These are phyloP conservation scores for Gloeophyllum trabeum DNA, from an alignment of 768 basidiomycete genomes.

Conservation along the genomic window DNA sequence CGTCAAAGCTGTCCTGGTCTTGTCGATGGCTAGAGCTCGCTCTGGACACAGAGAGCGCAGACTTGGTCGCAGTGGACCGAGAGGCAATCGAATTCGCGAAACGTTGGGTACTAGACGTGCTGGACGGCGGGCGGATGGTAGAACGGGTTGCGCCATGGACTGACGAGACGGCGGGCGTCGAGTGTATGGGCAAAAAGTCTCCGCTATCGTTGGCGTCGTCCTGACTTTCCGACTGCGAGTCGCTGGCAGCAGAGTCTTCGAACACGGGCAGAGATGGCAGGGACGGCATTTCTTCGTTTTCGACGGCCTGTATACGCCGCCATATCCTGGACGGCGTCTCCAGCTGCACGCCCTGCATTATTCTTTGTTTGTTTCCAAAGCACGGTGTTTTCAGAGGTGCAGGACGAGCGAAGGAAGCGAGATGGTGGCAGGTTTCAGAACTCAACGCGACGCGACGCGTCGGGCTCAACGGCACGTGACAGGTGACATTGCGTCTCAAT, in stretches of 20 bases:
- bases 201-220: conserved; percentile 29
- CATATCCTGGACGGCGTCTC: conserved; percentile 83
- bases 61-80: conserved; percentile 16
- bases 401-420: no score
- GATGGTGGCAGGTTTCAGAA: no score
- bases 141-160: conserved; percentile 35
- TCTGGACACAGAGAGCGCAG: conserved; percentile 9
- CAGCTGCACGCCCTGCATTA: conserved; percentile 6
- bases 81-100: conserved; percentile 44
- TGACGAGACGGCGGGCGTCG: conserved; percentile 46
- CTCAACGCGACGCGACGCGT: no score
- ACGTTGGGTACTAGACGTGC: conserved; percentile 36
- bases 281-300: conserved; percentile 70
- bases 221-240: conserved; percentile 22
- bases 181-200: conserved; percentile 46
- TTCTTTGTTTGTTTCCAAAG: conserved; percentile 1
- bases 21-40: conserved; percentile 4
- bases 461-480: no score
- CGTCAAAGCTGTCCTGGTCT: conserved; percentile 18
- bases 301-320: conserved; percentile 71
- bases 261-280: conserved; percentile 66
- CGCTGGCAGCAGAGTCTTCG: conserved; percentile 45
- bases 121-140: conserved; percentile 36
- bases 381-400: not conserved
- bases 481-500: no score